These are phyloP conservation scores for Pseudozyma sp. DNA, from an alignment of 1,284 basidiomycete species.

Conservation along the genomic window DNA sequence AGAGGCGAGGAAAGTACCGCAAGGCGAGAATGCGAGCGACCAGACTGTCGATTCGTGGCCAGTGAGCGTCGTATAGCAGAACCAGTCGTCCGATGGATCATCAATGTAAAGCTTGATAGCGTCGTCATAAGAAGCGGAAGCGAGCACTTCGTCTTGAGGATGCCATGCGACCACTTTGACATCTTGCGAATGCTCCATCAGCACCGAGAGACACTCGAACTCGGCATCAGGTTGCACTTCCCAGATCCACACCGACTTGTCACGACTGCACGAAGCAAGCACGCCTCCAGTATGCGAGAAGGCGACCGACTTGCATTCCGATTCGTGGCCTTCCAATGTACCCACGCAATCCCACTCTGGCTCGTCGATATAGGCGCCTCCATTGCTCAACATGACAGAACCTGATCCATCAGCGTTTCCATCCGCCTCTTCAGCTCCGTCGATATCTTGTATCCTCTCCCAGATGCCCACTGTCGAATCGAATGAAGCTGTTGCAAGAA, in stretches of 20 bases:
- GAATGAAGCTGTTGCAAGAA: slow-evolving; percentile 94
- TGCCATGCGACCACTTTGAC: slow-evolving; percentile 97
- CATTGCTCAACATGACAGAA: slow-evolving; percentile 69
- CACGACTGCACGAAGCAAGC: slow-evolving; percentile 90
- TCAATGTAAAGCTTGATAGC: slow-evolving; percentile 94
- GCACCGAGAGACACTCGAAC: slow-evolving; percentile 92
- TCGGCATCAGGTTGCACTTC: slow-evolving; percentile 81
- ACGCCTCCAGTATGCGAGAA: slow-evolving; percentile 83
- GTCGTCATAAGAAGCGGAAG: slow-evolving; percentile 96
- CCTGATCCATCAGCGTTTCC: slow-evolving; percentile 8
- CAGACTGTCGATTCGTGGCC: slow-evolving; percentile 88
- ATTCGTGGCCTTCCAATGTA: slow-evolving; percentile 94
- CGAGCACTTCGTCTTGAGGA: slow-evolving; percentile 92
- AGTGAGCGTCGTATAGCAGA: slow-evolving; percentile 81
- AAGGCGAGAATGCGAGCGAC: slow-evolving; percentile 82
- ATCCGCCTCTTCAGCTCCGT: slow-evolving; percentile 21
- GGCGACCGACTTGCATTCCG: slow-evolving; percentile 93
- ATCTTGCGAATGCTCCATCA: slow-evolving; percentile 98
- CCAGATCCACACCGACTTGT: slow-evolving; percentile 99
- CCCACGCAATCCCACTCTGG: slow-evolving; percentile 82
- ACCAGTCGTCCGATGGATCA: slow-evolving; percentile 96
- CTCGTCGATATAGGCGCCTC: slow-evolving; percentile 48
- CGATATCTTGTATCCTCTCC: slow-evolving; percentile 73
- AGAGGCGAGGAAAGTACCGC: slow-evolving; percentile 84
- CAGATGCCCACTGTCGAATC: slow-evolving; percentile 93